Evolutionary conservation across 805 yeast genomes (phyloP), one percentile per base, ranked within the genome.

Genomic region (Jamesozyma rosinii): DNA sequence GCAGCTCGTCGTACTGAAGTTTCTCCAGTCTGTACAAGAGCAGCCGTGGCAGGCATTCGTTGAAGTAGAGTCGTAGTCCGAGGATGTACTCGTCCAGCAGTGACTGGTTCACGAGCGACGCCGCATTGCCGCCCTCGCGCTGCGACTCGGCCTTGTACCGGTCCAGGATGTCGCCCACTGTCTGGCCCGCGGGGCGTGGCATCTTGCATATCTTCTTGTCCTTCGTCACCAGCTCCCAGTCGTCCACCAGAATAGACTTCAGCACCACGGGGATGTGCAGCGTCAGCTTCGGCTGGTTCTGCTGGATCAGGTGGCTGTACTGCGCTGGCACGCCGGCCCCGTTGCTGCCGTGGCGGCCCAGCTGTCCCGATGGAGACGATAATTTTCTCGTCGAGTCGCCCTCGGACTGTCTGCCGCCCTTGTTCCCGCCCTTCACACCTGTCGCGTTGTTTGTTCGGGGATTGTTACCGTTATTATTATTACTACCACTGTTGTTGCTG

Each of bases 141-240:
- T 2, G 44, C 50, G 2, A 58, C 55, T 35, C 66, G 18, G 17
- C 9, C 10, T 15, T 15, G 35, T 11, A 32, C 10, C 10, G 4
- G 19, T 61, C 52, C 8, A 90, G 58, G 2, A 87, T 73, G 4
- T 18, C 4, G 5, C 11, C 10, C 11, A 32, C 10, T 3, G 19
- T 32, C 18, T 32, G 19, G 4, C 4, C 17, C 4, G 20, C 35
- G 10, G 35, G 35, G 76, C 68, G 0, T 20, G 96, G 96, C 35
- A 89, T 60, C 21, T 72, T 64, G 3, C 85, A 75, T 35, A 87
- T 61, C 58, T 79, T 77, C 41, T 81, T 81, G 51, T 87, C 84
- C 52, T 83, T 84, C 1, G 97, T 88, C 29, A 90, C 73, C 51
- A 70, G 71, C 61, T 90, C 96, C 98, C 97, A 90, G 66, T 90